These are phyloP conservation scores for Populus hybrid DNA, from an alignment of 441 rosid species.

Conservation along the genomic window DNA sequence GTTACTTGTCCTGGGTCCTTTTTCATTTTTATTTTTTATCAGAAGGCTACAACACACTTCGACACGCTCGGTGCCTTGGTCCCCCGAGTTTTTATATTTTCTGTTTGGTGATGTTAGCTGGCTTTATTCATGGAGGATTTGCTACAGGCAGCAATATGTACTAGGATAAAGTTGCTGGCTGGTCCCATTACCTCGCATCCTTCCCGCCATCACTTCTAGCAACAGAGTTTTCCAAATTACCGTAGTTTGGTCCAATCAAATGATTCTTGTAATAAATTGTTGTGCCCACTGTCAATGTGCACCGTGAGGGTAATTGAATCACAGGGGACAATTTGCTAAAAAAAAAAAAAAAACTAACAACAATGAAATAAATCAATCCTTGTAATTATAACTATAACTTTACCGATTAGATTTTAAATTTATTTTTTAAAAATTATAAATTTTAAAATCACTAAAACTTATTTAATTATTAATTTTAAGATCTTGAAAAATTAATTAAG, in stretches of 20 bases:
- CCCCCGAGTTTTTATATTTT: constrained; percentile 1
- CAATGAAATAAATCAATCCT: too few species aligned
- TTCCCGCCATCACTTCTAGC: not conserved
- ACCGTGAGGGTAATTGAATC: not conserved
- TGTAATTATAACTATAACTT: too few species aligned
- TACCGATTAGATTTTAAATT: too few species aligned
- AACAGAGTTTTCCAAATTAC: not conserved
- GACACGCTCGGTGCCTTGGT: not conserved
- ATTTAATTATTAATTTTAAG: too few species aligned
- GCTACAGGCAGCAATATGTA: not conserved
- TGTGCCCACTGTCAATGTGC: not conserved
- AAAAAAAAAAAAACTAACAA: too few species aligned
- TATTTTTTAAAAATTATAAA: too few species aligned
- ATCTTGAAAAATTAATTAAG: rapidly evolving
- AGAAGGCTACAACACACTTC: too few species aligned
- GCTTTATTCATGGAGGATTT: constrained; percentile 3
- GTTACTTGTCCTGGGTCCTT: not conserved
- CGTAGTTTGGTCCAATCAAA: not conserved
- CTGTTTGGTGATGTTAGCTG: constrained; percentile 18
- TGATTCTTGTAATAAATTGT: not conserved
- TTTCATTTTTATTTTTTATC: not conserved
- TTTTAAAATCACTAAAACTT: too few species aligned
- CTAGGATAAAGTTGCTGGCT: not conserved
- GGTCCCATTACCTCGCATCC: constrained; percentile 8
- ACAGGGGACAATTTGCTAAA: not conserved